A percentile compares a stretch with the other conserved stretches of the same genome.
phyloP scores from a whole-genome alignment of 2,329 filamentous ascomycete genomes.

The Trichoderma sp. region DNA sequence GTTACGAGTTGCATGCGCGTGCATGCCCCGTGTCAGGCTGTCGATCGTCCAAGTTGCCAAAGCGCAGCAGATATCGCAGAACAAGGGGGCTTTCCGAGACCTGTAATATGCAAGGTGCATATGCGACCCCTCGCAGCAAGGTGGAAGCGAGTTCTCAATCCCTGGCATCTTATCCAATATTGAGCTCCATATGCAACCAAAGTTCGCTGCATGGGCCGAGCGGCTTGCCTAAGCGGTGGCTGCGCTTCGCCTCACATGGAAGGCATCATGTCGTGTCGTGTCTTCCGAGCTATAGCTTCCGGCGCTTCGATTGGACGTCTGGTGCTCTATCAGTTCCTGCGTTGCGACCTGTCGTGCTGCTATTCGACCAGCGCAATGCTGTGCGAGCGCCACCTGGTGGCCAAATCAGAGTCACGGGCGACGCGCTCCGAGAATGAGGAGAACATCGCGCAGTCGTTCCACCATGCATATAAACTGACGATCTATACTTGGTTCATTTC shows the following conservation, averaged over 20 bases:
- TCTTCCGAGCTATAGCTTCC: constrained; percentile 6
- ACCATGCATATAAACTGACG: constrained; percentile 22
- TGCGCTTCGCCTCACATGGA: constrained; percentile 21
- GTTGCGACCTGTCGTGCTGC: constrained; percentile 26
- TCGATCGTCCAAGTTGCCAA: constrained; percentile 25
- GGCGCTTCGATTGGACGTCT: constrained; percentile 3
- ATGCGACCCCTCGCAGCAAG: constrained; percentile 13
- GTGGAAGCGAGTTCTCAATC: constrained; percentile 11
- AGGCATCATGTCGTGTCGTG: constrained; percentile 23
- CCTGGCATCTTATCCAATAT: background rate
- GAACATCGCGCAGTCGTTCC: background rate
- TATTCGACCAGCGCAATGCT: constrained; percentile 27
- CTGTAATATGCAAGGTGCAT: constrained; percentile 14
- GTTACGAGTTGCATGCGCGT: constrained; percentile 22
- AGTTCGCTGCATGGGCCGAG: constrained; percentile 15
- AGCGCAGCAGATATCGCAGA: background rate
- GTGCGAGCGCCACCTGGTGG: constrained; percentile 17
- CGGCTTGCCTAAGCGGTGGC: constrained; percentile 13
- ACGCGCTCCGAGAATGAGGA: background rate
- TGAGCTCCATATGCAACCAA: constrained; percentile 20
- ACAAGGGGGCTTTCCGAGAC: constrained; percentile 14
- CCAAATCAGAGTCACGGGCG: constrained; percentile 11
- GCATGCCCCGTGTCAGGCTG: constrained; percentile 25
- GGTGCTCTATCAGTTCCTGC: constrained; percentile 24
- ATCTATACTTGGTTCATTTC: constrained; percentile 9